These are phyloP conservation scores for Neonectria ditissima DNA, from an alignment of 2,329 filamentous ascomycete species.

Conservation along the genomic window DNA sequence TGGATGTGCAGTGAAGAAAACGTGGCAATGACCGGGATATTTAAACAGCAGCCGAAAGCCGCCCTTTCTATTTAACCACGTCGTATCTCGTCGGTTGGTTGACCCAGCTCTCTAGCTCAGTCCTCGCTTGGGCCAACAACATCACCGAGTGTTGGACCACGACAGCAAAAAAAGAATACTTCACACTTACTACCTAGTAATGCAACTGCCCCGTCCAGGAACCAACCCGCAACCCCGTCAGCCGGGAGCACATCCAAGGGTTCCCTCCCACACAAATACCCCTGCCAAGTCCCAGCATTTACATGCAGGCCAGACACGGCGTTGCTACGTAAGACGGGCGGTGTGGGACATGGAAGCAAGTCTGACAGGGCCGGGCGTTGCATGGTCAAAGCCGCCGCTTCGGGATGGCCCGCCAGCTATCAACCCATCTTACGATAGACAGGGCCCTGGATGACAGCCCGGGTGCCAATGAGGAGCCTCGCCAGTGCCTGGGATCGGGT, in stretches of 20 bases:
- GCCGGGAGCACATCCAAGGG: not conserved
- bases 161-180: not conserved
- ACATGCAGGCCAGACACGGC: no score
- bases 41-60: not conserved
- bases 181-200: not conserved
- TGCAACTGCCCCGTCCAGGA: not conserved
- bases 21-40: constrained; percentile 5
- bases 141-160: not conserved
- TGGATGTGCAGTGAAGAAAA: not conserved
- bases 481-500: constrained; percentile 3
- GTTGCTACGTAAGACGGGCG: not conserved
- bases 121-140: not conserved
- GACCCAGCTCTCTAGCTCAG: not conserved
- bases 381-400: not conserved
- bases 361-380: not conserved
- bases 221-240: not conserved
- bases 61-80: not conserved
- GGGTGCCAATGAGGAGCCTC: not conserved
- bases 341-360: not conserved
- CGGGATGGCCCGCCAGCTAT: not conserved
- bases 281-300: not conserved
- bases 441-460: not conserved
- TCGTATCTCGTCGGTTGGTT: not conserved
- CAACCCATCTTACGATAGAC: not conserved
- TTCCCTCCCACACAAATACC: not conserved